Evolutionary conservation across 257 asterid genomes (phyloP), one percentile per base, ranked within the genome.

Genomic region (Datura wrightii): DNA sequence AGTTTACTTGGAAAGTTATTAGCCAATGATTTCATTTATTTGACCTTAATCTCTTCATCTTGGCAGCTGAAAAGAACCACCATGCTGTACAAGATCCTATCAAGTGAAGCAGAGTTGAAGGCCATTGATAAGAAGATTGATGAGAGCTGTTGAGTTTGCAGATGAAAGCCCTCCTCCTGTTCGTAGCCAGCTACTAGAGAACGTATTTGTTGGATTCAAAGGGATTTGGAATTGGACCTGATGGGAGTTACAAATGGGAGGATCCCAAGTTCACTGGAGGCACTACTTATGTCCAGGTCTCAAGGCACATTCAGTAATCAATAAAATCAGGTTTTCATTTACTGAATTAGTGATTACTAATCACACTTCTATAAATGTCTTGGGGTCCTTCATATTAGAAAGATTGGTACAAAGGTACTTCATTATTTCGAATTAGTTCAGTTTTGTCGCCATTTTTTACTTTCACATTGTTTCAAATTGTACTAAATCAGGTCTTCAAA

Each of bases 201-300:
- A 95, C 54, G 99, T 95, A 6, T 95, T 95, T 80, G 99, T 98
- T 31, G 98, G 98, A 95, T 86, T 97, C 98, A 2, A 90, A 91
- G 85, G 99, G 99, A 19, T 95, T 95, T 19, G 98, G 99, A 6
- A 95, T 93, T 60, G 99, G 97, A 67, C 98, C 99, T 9, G 97
- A 94, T 84, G 99, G 99, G 10, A 92, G 87, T 90, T 98, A 95
- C 94, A 92, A 98, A 89, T 95, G 99, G 59, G 97, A 94, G 94
- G 97, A 95, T 74, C 99, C 99, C 62, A 95, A 95, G 86, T 95
- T 95, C 88, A 94, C 99, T 1, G 91, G 94, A 86, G 99, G 98
- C 86, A 94, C 99, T 83, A 98, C 99, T 42, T 98, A 92, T 86
- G 97, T 94, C 83, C 93, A 90, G 41, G 41, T 62, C 69, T 4